phyloP scores from a whole-genome alignment of 176 grass and related monocot genomes.

The Bromus sterilis region DNA sequence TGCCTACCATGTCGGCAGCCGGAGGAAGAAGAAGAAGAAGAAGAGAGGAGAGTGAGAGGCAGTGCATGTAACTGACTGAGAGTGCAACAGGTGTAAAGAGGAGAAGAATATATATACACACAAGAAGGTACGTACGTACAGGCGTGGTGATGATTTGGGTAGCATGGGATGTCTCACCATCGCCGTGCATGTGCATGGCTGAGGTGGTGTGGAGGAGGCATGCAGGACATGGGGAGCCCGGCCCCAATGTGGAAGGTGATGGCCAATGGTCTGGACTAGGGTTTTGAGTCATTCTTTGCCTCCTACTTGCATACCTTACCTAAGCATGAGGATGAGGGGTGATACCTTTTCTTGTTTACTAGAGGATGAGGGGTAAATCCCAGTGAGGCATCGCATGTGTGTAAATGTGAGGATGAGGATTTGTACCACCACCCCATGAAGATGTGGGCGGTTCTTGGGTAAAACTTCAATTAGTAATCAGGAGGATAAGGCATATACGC shows the following conservation, averaged over 20 bases:
- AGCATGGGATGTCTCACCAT: conserved; percentile 63
- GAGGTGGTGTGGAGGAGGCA: background rate
- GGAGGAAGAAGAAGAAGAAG: background rate
- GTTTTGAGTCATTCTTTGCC: conserved; percentile 19
- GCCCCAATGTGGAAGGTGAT: conserved; percentile 48
- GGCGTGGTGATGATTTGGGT: conserved; percentile 63
- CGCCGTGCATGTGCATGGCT: conserved; percentile 17
- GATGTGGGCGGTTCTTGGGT: background rate
- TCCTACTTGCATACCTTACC: background rate
- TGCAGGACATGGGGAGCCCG: conserved; percentile 9
- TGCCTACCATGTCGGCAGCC: conserved; percentile 35
- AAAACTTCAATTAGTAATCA: no score
- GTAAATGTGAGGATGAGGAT: background rate
- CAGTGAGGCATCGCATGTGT: background rate
- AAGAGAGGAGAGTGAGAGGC: background rate
- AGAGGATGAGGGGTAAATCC: no score
- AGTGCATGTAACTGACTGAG: background rate
- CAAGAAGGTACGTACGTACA: conserved; percentile 4
- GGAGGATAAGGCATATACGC: no score
- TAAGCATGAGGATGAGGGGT: no score
- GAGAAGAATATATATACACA: conserved; percentile 22
- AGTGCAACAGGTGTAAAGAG: conserved; percentile 12
- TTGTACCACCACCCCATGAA: background rate
- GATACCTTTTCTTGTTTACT: no score
- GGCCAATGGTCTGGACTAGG: conserved; percentile 16